Base-by-base conservation (phyloP, 2,329 filamentous ascomycete species). In the Hortaea werneckii region DNA sequence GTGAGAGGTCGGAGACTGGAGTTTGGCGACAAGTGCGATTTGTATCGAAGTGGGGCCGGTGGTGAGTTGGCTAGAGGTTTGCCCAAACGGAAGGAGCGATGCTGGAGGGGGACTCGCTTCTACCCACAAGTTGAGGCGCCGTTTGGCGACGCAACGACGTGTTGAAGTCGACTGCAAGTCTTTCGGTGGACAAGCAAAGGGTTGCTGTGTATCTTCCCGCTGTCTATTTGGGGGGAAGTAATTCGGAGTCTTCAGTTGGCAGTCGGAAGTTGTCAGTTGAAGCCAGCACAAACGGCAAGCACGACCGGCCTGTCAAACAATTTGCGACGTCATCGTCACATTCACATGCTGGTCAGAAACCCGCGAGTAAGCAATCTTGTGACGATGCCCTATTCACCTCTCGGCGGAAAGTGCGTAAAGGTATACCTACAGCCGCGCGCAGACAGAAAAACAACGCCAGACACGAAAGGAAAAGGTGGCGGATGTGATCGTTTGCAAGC, bases 261-360 rank as follows among this genome's bases (percentile, higher is more conserved):
- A 20, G 20, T 20, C 20, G 20, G 20, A 20, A 20, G 20, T 20
- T 20, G 20, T 20, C 20, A 20, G 20, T 20, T 20, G 20, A 20
- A 20, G 20, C 20, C 20, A 20, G 9, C 20, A 39, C 37, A 51
- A 46, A 41, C 40, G 51, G 51, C 46, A 53, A 48, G 49, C 29
- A 49, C 49, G 46, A 45, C 49, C 48, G 27, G 41, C 29, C 29
- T 32, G 10, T 40, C 29, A 32, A 27, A 9, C 26, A 20, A 41
- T 3, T 9, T 41, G 9, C 37, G 10, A 39, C 37, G 37, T 39
- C 37, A 39, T 39, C 20, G 37, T 10, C n/a, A 12, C 5, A 13
- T 30, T 45, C 13, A 28, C 32, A 35, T n/a, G 32, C 32, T 20
- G 20, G 20, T 20, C 20, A 20, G 20, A 20, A 20, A 20, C 20